These are phyloP conservation scores for Hypoxylon sp. DNA, from an alignment of 2,329 filamentous ascomycete genomes.

Conservation along the genomic window DNA sequence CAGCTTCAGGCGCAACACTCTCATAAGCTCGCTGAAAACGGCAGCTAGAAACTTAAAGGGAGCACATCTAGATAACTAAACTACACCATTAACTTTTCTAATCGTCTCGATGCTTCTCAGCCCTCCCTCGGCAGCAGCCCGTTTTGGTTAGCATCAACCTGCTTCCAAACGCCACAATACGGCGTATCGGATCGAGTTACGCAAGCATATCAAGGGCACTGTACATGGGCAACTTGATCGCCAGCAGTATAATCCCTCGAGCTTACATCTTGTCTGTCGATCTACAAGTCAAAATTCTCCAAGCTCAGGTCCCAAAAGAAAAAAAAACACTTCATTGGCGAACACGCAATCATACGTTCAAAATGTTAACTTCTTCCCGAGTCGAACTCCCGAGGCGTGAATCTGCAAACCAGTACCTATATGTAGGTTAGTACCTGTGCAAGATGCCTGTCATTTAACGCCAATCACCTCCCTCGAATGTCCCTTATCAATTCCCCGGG, in stretches of 20 bases:
- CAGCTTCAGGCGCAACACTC: background rate
- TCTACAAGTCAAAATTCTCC: no score
- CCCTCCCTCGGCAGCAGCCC: background rate
- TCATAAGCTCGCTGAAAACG: no score
- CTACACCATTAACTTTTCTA: background rate
- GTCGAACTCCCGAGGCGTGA: background rate
- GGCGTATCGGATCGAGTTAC: background rate
- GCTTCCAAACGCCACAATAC: background rate
- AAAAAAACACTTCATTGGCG: background rate
- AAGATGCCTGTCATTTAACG: conserved; percentile 3
- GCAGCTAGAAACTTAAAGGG: background rate
- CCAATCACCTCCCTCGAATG: conserved; percentile 19
- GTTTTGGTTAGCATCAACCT: background rate
- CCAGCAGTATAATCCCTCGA: no score
- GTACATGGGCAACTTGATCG: no score
- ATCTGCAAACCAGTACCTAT: background rate
- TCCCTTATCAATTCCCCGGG: conserved; percentile 36
- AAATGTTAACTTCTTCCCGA: background rate
- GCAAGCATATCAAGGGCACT: background rate
- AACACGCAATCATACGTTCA: background rate
- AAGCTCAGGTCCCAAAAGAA: background rate
- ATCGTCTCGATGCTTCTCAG: background rate
- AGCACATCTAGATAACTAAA: background rate
- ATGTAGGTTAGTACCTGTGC: background rate
- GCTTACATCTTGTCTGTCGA: background rate